Evolutionary conservation across 257 asterid species (phyloP), one percentile per base, ranked within the genome.

Genomic region (Anisodus acutangulus): DNA sequence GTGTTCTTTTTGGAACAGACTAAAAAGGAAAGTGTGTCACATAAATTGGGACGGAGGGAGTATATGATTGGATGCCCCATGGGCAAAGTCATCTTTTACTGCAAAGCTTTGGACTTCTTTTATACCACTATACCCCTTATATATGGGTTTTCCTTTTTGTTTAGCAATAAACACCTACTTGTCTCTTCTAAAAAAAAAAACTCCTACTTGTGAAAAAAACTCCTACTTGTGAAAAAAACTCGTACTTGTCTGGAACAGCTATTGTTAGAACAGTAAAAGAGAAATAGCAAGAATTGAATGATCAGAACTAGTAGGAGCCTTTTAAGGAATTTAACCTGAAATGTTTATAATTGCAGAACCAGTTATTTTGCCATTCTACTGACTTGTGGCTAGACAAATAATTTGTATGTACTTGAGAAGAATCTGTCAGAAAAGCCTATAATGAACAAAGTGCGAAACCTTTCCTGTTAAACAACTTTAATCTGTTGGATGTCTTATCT

Each of bases 351-450:
- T 49, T 3, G 0, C n/a, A 3, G 5, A 51, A 76, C 11, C 63
- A 47, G 55, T 45, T 71, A 45, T 45, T 12, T 72, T 59, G 19
- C 7, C 59, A 72, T 72, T 47, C 80, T 5, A 72, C 39, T 47
- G 80, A 72, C 59, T 72, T 72, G 59, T 72, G 80, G 80, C 59
- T 19, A 6, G 41, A 47, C 41, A 47, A 72, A 72, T 72, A 47
- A 72, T 72, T 72, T 47, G 58, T 71, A 3, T 10, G 79, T 45
- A 71, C 17, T 71, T 43, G 0, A 17, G 55, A 70, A 71, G 57
- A 22, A 19, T 41, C n/a, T 47, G 41, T 19, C n/a, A 66, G 45
- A 72, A 72, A 72, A 19, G 59, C 35, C 10, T 49, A 45, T 3
- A 47, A 72, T 5, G 80, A 47, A 49, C 11, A 3, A 19, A 71